phyloP scores from a whole-genome alignment of 805 yeast species.

The Blastobotrys americana region DNA sequence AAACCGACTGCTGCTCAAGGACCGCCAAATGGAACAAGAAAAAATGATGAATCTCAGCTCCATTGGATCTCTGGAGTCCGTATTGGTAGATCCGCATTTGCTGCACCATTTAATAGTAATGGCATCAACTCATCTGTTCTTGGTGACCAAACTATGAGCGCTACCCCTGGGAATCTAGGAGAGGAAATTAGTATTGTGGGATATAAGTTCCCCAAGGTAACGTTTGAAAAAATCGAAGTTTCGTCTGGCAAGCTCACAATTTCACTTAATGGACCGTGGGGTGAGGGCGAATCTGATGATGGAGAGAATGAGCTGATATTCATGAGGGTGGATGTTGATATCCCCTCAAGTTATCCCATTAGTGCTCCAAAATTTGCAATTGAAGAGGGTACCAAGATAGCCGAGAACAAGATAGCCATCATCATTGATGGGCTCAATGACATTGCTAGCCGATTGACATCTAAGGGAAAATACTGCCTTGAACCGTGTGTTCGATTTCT shows the following conservation, averaged over 20 bases:
- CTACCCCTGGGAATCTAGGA: conserved; percentile 58
- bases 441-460: conserved; percentile 51
- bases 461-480: conserved; percentile 57
- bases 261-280: conserved; percentile 79
- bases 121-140: conserved; percentile 11
- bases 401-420: conserved; percentile 41
- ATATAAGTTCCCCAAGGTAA: conserved; percentile 77
- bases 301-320: conserved; percentile 41
- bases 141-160: conserved; percentile 23
- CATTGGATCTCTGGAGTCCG: conserved; percentile 93
- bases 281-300: conserved; percentile 33
- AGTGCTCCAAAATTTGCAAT: conserved; percentile 52
- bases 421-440: conserved; percentile 46
- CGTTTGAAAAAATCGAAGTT: conserved; percentile 82
- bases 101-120: conserved; percentile 17
- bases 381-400: conserved; percentile 72
- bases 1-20: not conserved
- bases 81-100: conserved; percentile 49
- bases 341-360: conserved; percentile 69
- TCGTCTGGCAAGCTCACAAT: conserved; percentile 73
- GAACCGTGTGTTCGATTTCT: conserved; percentile 73
- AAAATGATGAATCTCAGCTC: conserved; percentile 49
- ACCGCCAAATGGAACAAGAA: not conserved
- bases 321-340: conserved; percentile 58
- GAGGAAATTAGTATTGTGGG: conserved; percentile 89